Base-by-base conservation (phyloP, 2,329 filamentous ascomycete genomes). In the Microdochium paspali region DNA sequence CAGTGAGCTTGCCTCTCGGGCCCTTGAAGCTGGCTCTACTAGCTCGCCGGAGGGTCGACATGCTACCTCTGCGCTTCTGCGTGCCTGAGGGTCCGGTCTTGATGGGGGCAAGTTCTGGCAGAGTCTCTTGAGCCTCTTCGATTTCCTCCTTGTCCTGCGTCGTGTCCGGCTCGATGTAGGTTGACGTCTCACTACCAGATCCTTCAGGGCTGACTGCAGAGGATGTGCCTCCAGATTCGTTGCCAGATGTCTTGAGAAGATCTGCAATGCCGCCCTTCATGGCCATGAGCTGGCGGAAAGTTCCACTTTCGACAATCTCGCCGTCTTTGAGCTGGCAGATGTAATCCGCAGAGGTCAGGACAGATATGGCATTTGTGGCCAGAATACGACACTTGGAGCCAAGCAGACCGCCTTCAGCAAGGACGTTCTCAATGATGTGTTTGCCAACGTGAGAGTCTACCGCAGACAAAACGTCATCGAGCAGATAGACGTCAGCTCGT, bases 361-460 rank as follows among this genome's bases (percentile, higher is more conserved):
- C 89, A 5, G 90, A 82, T 49, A 98, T 96, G 0, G 93, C 87
- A 62, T 98, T 98, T 20, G 93, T 98, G 10, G 93, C 90, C 45
- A 98, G 74, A 47, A 98, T 87, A 54, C 91, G 83, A 6, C 91
- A 96, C 69, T 97, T 97, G 32, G 84, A 80, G 46, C 74, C 77
- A 23, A 98, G 76, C 6, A 98, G 72, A 54, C 93, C 93, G 51
- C 84, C 85, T 4, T 85, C 76, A 12, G 93, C 93, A 30, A 98
- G 79, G 1, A 98, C 93, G 52, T 93, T 88, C 61, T 97, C 87
- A 58, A 96, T 96, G 49, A 98, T 78, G 67, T 98, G 93, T 53
- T 88, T 80, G 45, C 93, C 93, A 50, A 98, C 93, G 61, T 98
- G 93, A 54, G 95, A 91, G 67, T 98, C 93, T n/a, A 98, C 93